Base-by-base conservation (phyloP, 2,329 filamentous ascomycete species). In the Epichloe aotearoae region DNA sequence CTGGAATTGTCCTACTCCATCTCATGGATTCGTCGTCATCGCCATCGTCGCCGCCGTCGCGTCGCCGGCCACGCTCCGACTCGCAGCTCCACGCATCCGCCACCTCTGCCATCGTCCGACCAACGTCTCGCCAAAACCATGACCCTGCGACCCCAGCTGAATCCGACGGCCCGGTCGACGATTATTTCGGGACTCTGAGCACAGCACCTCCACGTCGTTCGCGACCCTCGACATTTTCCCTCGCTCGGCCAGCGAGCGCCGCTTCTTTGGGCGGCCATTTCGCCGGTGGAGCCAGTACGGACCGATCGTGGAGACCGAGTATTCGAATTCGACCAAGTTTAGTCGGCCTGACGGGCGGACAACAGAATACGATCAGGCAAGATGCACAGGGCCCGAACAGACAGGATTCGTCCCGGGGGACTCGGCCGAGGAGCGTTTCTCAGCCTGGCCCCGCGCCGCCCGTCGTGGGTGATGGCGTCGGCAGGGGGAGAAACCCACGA, bases 391-490 rank as follows among this genome's bases (percentile, higher is more conserved):
- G 15, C 20, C 23, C 38, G 12, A 43, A 34, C 36, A 34, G 26
- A 4, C 46, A 49, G 15, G 48, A 45, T 15, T 19, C 44, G 8
- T 43, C 36, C 2, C 48, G 37, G 26, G 20, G 23, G 14, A n/a
- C n/a, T 6, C 61, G 67, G 5, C 64, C 64, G 2, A 61, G 67
- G 19, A 69, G 66, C 55, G 52, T 64, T 14, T 69, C 67, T 5
- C 66, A 69, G 50, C 66, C 67, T n/a, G 43, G 42, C 6, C 58
- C 61, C 23, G 53, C 59, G 15, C 55, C 61, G 1, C 55, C 57
- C 4, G 8, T 59, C 5, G 41, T 58, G 5, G 55, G 43, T 4
- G 55, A 62, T 37, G 49, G 33, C 6, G 46, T 52, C n/a, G 51
- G 52, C 12, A 38, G 59, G 5, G 5, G 59, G 19, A 57, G 66